Conservation (phyloP, 768 basidiomycete genomes). For the Asterophora parasitica region DNA sequence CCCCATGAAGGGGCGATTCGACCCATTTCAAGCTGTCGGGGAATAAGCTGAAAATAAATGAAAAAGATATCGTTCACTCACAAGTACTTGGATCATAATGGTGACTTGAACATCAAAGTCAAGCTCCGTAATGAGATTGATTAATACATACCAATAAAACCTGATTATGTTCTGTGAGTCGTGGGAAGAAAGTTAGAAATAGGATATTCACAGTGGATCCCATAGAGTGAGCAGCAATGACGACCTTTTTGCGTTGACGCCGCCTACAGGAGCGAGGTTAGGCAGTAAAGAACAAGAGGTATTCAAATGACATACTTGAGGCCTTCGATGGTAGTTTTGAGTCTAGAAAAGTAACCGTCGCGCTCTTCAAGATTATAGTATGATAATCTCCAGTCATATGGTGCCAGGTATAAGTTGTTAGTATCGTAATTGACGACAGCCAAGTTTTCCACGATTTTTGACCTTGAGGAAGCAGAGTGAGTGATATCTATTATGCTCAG, state of each 20-base stretch:
- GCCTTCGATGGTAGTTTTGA: constrained; percentile 79
- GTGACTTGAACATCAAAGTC: background rate
- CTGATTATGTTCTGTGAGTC: constrained; percentile 19
- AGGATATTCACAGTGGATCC: constrained; percentile 59
- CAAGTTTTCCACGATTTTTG: constrained; percentile 91
- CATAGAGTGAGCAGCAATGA: constrained; percentile 86
- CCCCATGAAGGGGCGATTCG: constrained; percentile 77
- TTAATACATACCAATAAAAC: constrained; percentile 43
- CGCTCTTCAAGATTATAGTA: constrained; percentile 90
- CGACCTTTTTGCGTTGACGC: constrained; percentile 72
- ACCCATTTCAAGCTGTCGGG: constrained; percentile 87
- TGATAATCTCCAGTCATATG: constrained; percentile 90
- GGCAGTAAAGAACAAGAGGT: background rate
- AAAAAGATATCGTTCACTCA: constrained; percentile 48
- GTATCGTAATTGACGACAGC: constrained; percentile 92
- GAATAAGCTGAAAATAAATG: constrained; percentile 6
- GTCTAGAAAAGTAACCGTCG: constrained; percentile 82
- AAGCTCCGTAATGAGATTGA: background rate
- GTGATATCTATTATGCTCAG: background rate
- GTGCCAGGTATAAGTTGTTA: constrained; percentile 77
- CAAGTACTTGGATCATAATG: constrained; percentile 65
- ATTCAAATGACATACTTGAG: constrained; percentile 46
- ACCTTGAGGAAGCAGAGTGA: constrained; percentile 40
- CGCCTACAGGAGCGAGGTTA: constrained; percentile 33
- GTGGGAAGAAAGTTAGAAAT: background rate